Percentiles rank a stretch among this genome's conserved stretches.
Evolutionary conservation across 2,329 filamentous ascomycete genomes (phyloP).

Genomic region (Metarhizium humberi): DNA sequence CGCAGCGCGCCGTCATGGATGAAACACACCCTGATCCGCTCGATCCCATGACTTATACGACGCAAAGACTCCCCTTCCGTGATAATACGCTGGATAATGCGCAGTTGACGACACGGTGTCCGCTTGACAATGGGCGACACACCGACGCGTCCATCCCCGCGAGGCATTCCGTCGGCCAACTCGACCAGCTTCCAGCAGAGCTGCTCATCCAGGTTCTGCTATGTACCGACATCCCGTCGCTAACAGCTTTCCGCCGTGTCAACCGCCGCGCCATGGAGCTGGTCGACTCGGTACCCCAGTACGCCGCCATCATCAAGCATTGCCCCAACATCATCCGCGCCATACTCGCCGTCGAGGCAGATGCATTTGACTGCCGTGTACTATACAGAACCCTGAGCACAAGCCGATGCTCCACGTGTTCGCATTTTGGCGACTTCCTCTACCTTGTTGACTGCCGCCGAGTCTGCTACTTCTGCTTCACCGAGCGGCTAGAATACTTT

Average conservation of each 20-base stretch:
- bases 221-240: background rate
- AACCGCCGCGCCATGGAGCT: background rate
- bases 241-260: background rate
- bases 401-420: background rate
- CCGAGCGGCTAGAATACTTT: background rate
- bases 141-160: background rate
- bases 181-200: background rate
- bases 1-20: no score
- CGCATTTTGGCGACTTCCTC: background rate
- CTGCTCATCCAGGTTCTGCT: background rate
- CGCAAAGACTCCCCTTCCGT: no score
- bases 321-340: background rate
- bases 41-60: no score
- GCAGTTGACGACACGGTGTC: background rate
- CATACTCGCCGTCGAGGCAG: background rate
- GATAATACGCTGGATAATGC: constrained; percentile 1
- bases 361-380: background rate
- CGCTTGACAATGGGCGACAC: constrained; percentile 1
- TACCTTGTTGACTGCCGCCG: constrained; percentile 1
- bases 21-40: no score
- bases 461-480: constrained; percentile 1
- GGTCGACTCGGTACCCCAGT: background rate
- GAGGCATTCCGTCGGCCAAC: no score
- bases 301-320: background rate
- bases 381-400: constrained; percentile 1